Evolutionary conservation across 2,329 filamentous ascomycete species (phyloP), one percentile per base, ranked within the genome.

Genomic region (Penicillium digitatum): DNA sequence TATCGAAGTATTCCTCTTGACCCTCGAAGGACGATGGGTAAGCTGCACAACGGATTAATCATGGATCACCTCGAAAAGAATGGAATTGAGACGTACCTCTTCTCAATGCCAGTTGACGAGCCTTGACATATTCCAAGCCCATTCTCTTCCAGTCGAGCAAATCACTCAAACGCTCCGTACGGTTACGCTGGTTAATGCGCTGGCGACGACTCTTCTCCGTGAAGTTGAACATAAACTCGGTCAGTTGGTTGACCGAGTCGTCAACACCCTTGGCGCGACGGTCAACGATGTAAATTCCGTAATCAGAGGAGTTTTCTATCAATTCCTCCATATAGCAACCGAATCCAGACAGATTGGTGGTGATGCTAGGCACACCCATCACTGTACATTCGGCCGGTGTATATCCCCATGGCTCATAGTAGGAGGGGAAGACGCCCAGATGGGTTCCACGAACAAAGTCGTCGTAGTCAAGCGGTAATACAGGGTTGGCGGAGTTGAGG

Each of bases 251-350:
- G 71, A 97, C 92, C 9, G 91, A 96, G 73, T 97, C 94, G 69
- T 99, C 94, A 1, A 99, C 88, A 27, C 92, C 93, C 82, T 97
- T 97, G 78, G 85, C 88, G 46, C 94, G 86, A 54, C 94, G 89
- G 72, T 99, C 94, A 43, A 99, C 92, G 73, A 99, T 97, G 80
- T 97, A 97, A 76, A 99, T 97, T 63, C 94, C 94, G 70, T 99
- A 97, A 75, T 99, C 94, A 62, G 88, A 89, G 38, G 93, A 95
- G 76, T 97, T 97, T 76, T 97, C 93, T 63, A 99, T 97, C 64
- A 97, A 78, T 76, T 97, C 94, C 75, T 99, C 94, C 94, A 99
- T 99, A 75, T 99, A 97, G 76, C 94, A 97, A 47, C 94, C 94
- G 69, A 99, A 99, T 20, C 94, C 94, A 7, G 94, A 97, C 42